phyloP scores from a whole-genome alignment of 2,329 filamentous ascomycete genomes.

The Diaporthe citrichinensis region DNA sequence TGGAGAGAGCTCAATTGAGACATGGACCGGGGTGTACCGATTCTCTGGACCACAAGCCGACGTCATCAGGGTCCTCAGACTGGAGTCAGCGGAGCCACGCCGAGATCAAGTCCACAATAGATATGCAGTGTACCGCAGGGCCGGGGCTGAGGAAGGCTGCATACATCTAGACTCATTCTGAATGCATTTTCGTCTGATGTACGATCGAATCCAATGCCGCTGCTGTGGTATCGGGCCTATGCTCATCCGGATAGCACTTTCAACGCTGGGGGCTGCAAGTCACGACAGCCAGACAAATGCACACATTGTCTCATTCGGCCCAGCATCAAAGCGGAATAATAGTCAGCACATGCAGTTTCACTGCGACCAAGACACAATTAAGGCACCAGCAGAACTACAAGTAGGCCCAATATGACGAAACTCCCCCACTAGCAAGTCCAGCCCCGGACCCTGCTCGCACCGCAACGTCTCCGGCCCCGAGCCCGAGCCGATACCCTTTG shows the following conservation, averaged over 20 bases:
- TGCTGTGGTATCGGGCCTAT: neutral
- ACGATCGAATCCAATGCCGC: too few relatives aligned
- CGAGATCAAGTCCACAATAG: neutral
- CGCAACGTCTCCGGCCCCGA: slow-evolving; percentile 16
- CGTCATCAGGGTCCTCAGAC: slow-evolving; percentile 8
- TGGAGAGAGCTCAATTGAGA: neutral
- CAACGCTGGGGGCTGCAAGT: neutral
- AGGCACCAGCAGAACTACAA: neutral
- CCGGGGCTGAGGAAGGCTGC: neutral
- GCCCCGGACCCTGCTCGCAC: neutral
- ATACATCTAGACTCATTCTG: neutral
- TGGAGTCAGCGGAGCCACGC: neutral
- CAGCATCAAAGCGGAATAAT: neutral
- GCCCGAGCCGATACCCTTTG: neutral
- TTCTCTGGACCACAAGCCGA: neutral
- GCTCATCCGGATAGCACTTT: neutral
- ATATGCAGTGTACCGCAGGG: neutral
- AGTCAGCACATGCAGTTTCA: neutral
- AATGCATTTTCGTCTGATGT: neutral
- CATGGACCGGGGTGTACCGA: slow-evolving; percentile 9
- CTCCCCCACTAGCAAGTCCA: neutral
- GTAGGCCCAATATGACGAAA: neutral
- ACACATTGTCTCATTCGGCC: neutral
- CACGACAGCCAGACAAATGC: neutral
- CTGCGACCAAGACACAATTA: neutral